A percentile compares a stretch with the other conserved stretches of the same genome.
These are phyloP conservation scores for Fusarium pininemorale DNA, from an alignment of 2,329 filamentous ascomycete genomes.

Conservation along the genomic window DNA sequence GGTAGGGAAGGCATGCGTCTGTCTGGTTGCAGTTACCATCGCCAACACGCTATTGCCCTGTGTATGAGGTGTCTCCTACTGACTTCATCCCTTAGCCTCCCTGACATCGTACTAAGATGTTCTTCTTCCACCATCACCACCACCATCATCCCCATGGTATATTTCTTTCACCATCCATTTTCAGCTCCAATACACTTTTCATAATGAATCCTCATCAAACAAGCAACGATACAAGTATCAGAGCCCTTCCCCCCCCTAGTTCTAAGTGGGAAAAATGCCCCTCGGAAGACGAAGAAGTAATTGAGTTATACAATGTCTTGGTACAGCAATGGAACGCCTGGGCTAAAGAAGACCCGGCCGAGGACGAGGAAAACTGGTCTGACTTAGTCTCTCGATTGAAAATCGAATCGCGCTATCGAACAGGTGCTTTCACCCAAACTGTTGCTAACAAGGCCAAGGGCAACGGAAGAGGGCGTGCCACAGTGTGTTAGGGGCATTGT, in stretches of 20 bases:
- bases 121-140: neutral
- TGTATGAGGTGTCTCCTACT: neutral
- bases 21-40: too few species aligned
- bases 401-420: too few species aligned
- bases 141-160: neutral
- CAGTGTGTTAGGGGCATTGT: too few species aligned
- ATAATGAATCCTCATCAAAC: neutral
- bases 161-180: neutral
- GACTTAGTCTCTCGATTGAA: too few species aligned
- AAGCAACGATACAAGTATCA: neutral
- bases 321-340: too few species aligned
- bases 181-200: neutral
- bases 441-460: too few species aligned
- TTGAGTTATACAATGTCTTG: neutral
- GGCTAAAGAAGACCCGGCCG: too few species aligned
- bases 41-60: too few species aligned
- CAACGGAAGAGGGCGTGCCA: too few species aligned
- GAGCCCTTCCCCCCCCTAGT: neutral
- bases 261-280: accelerated
- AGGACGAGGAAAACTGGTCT: too few species aligned
- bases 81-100: neutral
- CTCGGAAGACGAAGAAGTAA: accelerated
- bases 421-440: too few species aligned
- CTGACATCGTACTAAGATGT: neutral
- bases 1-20: too few species aligned